Percentiles rank a stretch among this genome's conserved stretches.
These are phyloP conservation scores for Vanrija sp. DNA, from an alignment of 1,284 basidiomycete genomes.

Conservation along the genomic window DNA sequence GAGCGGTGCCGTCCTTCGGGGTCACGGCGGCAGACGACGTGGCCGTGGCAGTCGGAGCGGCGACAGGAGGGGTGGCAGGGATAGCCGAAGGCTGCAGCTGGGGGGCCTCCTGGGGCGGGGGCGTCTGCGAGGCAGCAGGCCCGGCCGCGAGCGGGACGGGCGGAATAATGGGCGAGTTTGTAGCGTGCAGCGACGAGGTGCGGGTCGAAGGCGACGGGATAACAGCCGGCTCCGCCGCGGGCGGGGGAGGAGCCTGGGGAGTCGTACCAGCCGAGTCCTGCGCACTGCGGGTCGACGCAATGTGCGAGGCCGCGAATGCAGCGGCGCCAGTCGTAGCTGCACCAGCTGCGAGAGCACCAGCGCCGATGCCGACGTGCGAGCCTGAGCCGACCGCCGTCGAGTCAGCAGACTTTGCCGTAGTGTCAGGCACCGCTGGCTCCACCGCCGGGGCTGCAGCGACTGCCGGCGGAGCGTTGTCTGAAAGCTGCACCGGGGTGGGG, in stretches of 20 bases:
- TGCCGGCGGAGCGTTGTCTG: too few relatives aligned
- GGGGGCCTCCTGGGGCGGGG: background rate
- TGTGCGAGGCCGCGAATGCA: background rate
- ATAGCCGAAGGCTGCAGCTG: background rate
- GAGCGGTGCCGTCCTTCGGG: conserved; percentile 1
- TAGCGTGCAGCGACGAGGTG: background rate
- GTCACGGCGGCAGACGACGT: conserved; percentile 2
- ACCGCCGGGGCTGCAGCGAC: too few relatives aligned
- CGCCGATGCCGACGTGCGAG: background rate
- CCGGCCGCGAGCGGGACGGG: background rate
- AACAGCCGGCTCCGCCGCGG: background rate
- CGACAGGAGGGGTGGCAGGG: background rate
- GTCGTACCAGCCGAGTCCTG: background rate
- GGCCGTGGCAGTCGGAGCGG: background rate
- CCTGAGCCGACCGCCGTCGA: background rate
- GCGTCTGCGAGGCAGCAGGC: background rate
- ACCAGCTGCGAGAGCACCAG: background rate
- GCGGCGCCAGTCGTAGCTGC: conserved; percentile 6
- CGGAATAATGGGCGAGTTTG: background rate
- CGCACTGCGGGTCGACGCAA: background rate
- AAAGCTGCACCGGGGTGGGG: too few relatives aligned
- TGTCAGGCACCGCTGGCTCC: background rate
- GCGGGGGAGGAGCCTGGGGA: background rate
- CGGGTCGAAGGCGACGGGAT: background rate
- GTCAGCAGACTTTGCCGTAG: background rate